Evolutionary conservation across 164 flowering plant genomes (phyloP).

Genomic region (Vitis labrusca): DNA sequence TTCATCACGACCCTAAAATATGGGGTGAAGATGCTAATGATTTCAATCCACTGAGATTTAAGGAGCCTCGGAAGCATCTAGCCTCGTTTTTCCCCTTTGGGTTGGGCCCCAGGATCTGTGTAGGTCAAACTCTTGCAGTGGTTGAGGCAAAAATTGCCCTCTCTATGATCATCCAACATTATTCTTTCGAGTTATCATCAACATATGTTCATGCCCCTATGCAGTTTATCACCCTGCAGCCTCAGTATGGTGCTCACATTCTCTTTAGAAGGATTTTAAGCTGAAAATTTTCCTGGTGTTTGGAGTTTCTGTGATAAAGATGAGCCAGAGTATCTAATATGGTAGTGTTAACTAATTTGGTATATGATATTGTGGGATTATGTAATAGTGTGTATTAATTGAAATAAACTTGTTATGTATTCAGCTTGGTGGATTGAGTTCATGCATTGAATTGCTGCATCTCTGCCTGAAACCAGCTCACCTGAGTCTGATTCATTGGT

Average conservation of each 20-base stretch:
- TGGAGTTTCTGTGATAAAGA: no score
- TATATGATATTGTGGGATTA: no score
- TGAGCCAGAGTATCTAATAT: no score
- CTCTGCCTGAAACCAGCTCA: no score
- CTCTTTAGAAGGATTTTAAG: constrained; percentile 29
- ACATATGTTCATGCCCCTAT: constrained; percentile 64
- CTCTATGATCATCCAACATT: constrained; percentile 41
- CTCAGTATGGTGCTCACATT: constrained; percentile 61
- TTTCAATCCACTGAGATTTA: constrained; percentile 44
- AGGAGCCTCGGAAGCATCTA: constrained; percentile 26
- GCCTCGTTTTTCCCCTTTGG: constrained; percentile 37
- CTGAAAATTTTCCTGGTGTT: not conserved
- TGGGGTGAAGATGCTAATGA: constrained; percentile 42
- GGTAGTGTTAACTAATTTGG: no score
- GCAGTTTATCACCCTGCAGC: constrained; percentile 41
- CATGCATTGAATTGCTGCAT: no score
- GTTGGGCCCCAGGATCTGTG: constrained; percentile 46
- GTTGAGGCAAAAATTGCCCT: constrained; percentile 48
- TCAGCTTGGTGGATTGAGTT: no score
- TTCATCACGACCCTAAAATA: constrained; percentile 47
- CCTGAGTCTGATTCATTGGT: no score
- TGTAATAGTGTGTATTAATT: no score
- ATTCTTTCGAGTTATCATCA: constrained; percentile 45
- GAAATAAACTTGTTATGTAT: no score
- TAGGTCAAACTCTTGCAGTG: constrained; percentile 57